Conservation (phyloP, 108 stramenopile genomes). For the Cyclotella kingstonii region DNA sequence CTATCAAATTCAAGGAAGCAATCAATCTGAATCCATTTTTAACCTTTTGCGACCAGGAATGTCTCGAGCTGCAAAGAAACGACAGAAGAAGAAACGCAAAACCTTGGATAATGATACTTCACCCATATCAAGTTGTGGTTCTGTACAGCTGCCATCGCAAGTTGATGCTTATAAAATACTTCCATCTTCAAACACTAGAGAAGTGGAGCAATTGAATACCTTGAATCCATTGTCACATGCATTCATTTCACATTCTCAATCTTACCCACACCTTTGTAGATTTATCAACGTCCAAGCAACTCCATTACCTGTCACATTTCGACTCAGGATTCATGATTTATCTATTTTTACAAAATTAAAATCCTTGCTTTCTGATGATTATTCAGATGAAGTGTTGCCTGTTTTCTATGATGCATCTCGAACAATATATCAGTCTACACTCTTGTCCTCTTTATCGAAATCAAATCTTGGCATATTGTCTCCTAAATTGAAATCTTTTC, state of each 20-base stretch:
- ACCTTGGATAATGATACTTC: background rate
- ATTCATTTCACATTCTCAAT: constrained; percentile 6
- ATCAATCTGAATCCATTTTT: background rate
- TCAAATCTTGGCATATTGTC: constrained; percentile 30
- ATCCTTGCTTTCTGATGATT: background rate
- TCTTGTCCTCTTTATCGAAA: constrained; percentile 30
- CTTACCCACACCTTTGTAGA: constrained; percentile 17
- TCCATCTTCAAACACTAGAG: background rate
- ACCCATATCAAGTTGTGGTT: background rate
- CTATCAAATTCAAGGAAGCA: background rate
- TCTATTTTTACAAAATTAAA: background rate
- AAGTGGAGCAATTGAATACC: background rate
- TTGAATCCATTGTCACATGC: constrained; percentile 44
- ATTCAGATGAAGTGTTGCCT: constrained; percentile 21
- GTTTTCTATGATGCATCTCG: constrained; percentile 28
- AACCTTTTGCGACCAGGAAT: constrained; percentile 42
- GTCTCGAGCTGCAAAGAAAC: constrained; percentile 65
- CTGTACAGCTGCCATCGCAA: background rate
- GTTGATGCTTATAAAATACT: background rate
- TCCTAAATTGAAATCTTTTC: constrained; percentile 55
- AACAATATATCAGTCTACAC: constrained; percentile 48
- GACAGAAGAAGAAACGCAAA: constrained; percentile 44
- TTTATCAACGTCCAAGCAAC: constrained; percentile 25
- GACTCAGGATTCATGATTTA: constrained; percentile 16
- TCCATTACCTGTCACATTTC: constrained; percentile 49